Evolutionary conservation across 345 rosid species (phyloP).

Genomic region (Ceriops zippeliana): DNA sequence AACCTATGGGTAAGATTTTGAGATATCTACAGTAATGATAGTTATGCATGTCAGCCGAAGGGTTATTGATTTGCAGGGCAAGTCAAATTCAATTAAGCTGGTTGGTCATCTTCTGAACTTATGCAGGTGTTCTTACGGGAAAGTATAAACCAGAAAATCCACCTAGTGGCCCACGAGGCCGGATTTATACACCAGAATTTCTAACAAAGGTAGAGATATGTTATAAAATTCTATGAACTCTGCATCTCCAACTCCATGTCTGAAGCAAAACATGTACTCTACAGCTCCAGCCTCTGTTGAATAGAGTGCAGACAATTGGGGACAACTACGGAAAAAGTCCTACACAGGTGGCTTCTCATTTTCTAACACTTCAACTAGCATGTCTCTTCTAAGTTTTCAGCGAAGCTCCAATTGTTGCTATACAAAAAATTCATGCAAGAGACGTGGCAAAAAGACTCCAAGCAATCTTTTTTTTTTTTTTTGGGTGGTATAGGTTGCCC

Average conservation of each 20-base stretch:
- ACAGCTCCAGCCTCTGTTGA: conserved; percentile 85
- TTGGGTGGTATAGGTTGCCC: conserved; percentile 47
- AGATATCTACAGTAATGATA: no score
- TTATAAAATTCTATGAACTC: background rate
- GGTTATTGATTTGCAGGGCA: no score
- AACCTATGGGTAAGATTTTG: background rate
- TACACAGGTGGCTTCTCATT: conserved; percentile 59
- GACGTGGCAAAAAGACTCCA: conserved; percentile 1
- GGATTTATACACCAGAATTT: conserved; percentile 70
- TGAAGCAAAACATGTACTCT: conserved; percentile 17
- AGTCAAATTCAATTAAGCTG: background rate
- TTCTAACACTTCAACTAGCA: background rate
- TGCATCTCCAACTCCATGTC: conserved; percentile 11
- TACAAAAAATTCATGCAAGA: background rate
- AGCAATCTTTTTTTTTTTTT: background rate
- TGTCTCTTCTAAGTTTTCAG: background rate
- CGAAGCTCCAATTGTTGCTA: background rate
- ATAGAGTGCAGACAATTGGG: conserved; percentile 66
- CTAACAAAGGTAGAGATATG: conserved; percentile 48
- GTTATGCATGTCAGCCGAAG: no score
- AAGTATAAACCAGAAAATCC: conserved; percentile 86
- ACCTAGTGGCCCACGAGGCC: conserved; percentile 80
- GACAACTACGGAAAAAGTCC: conserved; percentile 57
- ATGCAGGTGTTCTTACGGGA: conserved; percentile 83
- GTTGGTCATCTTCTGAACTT: conserved; percentile 8